Evolutionary conservation across 2,329 filamentous ascomycete genomes (phyloP).

Genomic region (Penicillium sp.): DNA sequence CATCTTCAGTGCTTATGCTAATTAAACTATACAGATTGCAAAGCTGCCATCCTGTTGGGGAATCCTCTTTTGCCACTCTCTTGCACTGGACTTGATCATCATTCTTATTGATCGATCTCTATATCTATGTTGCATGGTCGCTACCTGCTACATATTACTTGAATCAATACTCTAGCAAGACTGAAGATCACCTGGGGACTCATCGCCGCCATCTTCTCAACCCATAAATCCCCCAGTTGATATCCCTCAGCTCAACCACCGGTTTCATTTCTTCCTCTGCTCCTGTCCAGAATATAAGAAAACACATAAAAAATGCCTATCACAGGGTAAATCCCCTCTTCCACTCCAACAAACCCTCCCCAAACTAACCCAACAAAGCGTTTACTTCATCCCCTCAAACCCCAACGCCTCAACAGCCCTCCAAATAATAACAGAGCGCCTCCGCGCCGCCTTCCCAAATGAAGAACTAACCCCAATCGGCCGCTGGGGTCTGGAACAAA

Average conservation of each 20-base stretch:
- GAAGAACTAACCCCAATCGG: constrained; percentile 37
- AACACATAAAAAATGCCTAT: constrained; percentile 30
- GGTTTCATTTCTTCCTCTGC: not conserved
- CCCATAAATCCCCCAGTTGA: not conserved
- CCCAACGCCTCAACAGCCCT: constrained; percentile 42
- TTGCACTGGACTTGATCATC: not conserved
- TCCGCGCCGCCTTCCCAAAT: constrained; percentile 40
- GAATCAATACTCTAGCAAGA: not conserved
- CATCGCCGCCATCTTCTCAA: not conserved
- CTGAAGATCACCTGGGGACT: not conserved
- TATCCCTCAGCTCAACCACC: not conserved
- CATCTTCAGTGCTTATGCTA: not conserved
- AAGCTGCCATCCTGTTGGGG: too few species aligned
- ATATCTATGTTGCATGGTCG: not conserved
- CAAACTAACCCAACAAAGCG: constrained; percentile 26
- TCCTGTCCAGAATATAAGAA: not conserved
- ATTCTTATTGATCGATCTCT: not conserved
- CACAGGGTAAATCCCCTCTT: constrained; percentile 33
- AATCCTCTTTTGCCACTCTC: not conserved
- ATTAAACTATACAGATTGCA: not conserved
- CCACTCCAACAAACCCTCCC: not conserved
- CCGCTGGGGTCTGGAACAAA: constrained; percentile 45
- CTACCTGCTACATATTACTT: not conserved
- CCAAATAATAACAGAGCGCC: constrained; percentile 37
- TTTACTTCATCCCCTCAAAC: constrained; percentile 45